Evolutionary conservation across 306 rosid species (phyloP), one percentile per base, ranked within the genome.

Genomic region (Clitoria ternatea): DNA sequence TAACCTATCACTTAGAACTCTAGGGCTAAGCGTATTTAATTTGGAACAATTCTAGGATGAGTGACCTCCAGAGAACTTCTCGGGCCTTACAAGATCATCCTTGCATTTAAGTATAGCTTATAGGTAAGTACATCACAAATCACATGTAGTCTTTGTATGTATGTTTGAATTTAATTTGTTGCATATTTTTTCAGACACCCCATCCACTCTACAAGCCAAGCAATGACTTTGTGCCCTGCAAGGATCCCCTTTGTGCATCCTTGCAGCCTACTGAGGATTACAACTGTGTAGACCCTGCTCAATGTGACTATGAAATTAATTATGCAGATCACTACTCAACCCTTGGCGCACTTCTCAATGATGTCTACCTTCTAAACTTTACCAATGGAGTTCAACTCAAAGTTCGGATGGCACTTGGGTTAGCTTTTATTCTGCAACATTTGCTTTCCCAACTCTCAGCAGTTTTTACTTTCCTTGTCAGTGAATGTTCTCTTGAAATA

Each of bases 311-410:
- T 37, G 91, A 86, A 73, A 79, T 92, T 79, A 76, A 79, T 77
- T 92, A 92, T 78, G 96, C 90, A 36, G 98, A 92, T 69, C 93
- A 95, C 7, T 90, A 88, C 76, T 88, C 96, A 53, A 82, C 96
- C 14, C 84, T 85, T 10, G 98, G 98, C 17, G 96, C 86, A 14
- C 96, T 93, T 55, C 75, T 93, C 62, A 85, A 71, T 66, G 98
- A 93, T 78, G 59, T 79, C 37, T 90, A 75, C 79, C 73, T 81
- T 19, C 77, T 93, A 82, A 90, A 88, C 86, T 79, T 82, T 30
- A 84, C 88, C 36, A 85, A 81, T 54, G 94, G 92, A 67, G 65
- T 23, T 65, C 85, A 82, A 77, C 84, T 79, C 36, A 81, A 71
- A 79, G 93, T 90, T 70, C 79, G 81, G 20, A 74, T 93, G 54